A percentile compares a stretch with the other conserved stretches of the same genome.
Evolutionary conservation across 129 eudicot genomes (phyloP).

Genomic region (Helianthus tuberosus): DNA sequence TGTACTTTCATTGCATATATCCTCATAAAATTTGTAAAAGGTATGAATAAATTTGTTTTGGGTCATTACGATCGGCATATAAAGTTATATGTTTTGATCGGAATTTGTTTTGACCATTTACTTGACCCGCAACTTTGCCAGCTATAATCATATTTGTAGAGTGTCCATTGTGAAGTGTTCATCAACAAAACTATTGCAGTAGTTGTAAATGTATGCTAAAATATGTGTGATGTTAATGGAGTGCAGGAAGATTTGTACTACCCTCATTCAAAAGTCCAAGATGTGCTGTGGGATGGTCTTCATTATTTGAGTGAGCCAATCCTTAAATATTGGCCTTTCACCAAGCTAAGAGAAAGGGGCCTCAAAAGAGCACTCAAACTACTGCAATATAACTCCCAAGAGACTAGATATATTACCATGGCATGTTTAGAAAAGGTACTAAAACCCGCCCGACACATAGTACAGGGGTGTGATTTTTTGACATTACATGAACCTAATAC

Average conservation of each 20-base stretch:
- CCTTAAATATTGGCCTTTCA: too few species aligned
- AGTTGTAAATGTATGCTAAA: neutral
- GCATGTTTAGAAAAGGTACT: constrained; percentile 68
- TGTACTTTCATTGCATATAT: neutral
- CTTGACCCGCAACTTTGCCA: neutral
- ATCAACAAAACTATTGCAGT: neutral
- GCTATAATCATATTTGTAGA: neutral
- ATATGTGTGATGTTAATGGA: neutral
- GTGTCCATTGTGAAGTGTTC: neutral
- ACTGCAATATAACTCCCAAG: constrained; percentile 56
- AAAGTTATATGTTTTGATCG: too few species aligned
- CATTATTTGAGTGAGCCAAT: too few species aligned
- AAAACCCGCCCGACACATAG: too few species aligned
- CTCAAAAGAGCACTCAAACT: too few species aligned
- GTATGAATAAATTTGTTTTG: neutral
- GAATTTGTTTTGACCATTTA: too few species aligned
- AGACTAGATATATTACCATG: constrained; percentile 62
- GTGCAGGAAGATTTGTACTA: too few species aligned
- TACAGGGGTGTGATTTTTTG: too few species aligned
- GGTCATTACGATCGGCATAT: neutral
- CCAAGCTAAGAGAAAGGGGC: too few species aligned
- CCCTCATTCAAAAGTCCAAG: too few species aligned
- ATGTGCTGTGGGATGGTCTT: too few species aligned
- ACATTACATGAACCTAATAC: too few species aligned
- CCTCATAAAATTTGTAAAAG: neutral